Percentiles rank a stretch among this genome's conserved stretches.
phyloP scores from a whole-genome alignment of 208 protist species.

The Leishmania mexicana region DNA sequence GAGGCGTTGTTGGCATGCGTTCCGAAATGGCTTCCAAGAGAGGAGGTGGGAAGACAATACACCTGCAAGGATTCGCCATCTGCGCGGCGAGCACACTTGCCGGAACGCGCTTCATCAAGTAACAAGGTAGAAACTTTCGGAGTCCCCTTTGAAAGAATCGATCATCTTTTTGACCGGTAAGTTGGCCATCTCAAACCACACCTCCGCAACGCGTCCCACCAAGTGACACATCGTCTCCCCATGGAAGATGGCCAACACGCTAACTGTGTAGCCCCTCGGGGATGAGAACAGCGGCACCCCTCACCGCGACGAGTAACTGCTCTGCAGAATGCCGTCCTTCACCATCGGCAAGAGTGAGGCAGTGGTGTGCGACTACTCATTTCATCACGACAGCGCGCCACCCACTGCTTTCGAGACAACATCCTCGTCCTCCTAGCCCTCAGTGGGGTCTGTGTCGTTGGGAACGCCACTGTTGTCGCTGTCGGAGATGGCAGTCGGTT shows the following conservation, averaged over 20 bases:
- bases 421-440: slow-evolving; percentile 10
- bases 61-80: slow-evolving; percentile 24
- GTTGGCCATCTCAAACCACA: slow-evolving; percentile 40
- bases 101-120: slow-evolving; percentile 31
- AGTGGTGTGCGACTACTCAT: slow-evolving; percentile 33
- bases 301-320: slow-evolving; percentile 35
- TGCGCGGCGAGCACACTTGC: slow-evolving; percentile 12
- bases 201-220: slow-evolving; percentile 31
- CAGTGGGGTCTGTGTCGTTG: slow-evolving; percentile 3
- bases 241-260: slow-evolving; percentile 32
- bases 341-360: slow-evolving; percentile 39
- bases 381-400: slow-evolving; percentile 41
- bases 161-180: slow-evolving; percentile 39
- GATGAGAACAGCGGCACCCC: slow-evolving; percentile 48
- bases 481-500: not conserved
- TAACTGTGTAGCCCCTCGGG: slow-evolving; percentile 38
- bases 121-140: slow-evolving; percentile 30
- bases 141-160: slow-evolving; percentile 17
- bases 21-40: slow-evolving; percentile 24
- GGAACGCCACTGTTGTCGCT: slow-evolving; percentile 19
- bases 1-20: slow-evolving; percentile 3
- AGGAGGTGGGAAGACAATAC: slow-evolving; percentile 44
- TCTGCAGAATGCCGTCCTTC: slow-evolving; percentile 43
- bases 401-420: slow-evolving; percentile 33
- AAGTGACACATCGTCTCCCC: slow-evolving; percentile 39